A percentile compares a stretch with the other conserved stretches of the same genome.
These are phyloP conservation scores for Sindora glabra DNA, from an alignment of 306 rosid genomes.

Conservation along the genomic window DNA sequence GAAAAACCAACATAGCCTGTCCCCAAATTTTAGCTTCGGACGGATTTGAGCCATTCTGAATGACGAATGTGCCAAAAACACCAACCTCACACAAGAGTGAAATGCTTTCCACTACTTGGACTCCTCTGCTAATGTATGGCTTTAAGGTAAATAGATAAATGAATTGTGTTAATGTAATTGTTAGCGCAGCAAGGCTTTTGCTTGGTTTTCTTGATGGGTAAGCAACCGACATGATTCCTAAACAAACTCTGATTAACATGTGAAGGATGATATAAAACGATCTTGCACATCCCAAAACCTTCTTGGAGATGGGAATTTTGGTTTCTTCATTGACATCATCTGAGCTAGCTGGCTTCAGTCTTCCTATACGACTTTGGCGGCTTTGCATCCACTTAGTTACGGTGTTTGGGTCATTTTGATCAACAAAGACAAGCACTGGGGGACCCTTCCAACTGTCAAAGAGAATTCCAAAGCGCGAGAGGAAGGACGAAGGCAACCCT, in stretches of 20 bases:
- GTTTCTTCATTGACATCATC: conserved; percentile 42
- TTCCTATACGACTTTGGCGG: conserved; percentile 28
- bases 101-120: conserved; percentile 41
- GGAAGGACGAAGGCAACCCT: conserved; percentile 44
- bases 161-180: conserved; percentile 40
- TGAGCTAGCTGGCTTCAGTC: conserved; percentile 24
- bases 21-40: conserved; percentile 20
- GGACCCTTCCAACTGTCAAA: conserved; percentile 46
- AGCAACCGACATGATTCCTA: conserved; percentile 52
- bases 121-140: conserved; percentile 45
- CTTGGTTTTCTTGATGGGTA: conserved; percentile 34
- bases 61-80: conserved; percentile 28
- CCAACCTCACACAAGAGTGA: conserved; percentile 46
- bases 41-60: conserved; percentile 20
- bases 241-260: conserved; percentile 37
- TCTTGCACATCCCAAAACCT: conserved; percentile 42
- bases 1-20: conserved; percentile 30
- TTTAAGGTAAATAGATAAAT: conserved; percentile 32
- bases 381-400: conserved; percentile 30
- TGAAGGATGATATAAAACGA: conserved; percentile 45
- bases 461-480: conserved; percentile 42
- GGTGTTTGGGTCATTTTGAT: conserved; percentile 38
- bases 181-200: conserved; percentile 40
- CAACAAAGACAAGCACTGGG: conserved; percentile 24
- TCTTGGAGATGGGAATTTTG: conserved; percentile 17